Conservation (phyloP, 768 basidiomycete species). For the Hygrophorus pudorinus region DNA sequence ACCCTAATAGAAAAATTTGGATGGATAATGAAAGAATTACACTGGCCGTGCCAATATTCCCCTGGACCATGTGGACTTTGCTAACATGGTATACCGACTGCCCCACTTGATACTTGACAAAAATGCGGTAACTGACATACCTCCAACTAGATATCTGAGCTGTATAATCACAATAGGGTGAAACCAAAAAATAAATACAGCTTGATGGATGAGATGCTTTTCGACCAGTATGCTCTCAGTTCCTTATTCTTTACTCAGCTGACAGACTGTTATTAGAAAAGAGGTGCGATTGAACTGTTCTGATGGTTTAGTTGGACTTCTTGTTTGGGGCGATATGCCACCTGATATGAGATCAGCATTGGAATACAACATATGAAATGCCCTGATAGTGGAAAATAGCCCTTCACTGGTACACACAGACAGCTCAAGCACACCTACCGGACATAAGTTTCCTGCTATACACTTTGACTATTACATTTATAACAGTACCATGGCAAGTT, state of each 20-base stretch:
- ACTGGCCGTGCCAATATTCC: neutral
- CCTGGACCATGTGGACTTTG: neutral
- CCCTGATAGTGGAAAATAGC: neutral
- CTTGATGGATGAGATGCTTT: neutral
- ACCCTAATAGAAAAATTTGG: neutral
- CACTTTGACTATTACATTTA: constrained; percentile 3
- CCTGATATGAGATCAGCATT: neutral
- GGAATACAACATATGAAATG: neutral
- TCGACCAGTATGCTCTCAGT: neutral
- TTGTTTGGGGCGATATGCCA: constrained; percentile 1
- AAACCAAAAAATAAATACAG: neutral
- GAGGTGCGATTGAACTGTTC: neutral
- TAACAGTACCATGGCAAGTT: neutral
- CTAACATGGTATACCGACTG: neutral
- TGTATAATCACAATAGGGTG: neutral
- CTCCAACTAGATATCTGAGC: neutral
- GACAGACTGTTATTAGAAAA: neutral
- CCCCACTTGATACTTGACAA: neutral
- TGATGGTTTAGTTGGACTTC: neutral
- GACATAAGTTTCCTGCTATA: constrained; percentile 1
- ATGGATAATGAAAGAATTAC: neutral
- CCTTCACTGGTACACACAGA: neutral
- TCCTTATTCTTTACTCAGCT: neutral
- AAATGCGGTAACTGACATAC: neutral
- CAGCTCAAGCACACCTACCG: neutral